Base-by-base conservation (phyloP, 2,329 filamentous ascomycete genomes). In the Aspergillus costaricaensis region DNA sequence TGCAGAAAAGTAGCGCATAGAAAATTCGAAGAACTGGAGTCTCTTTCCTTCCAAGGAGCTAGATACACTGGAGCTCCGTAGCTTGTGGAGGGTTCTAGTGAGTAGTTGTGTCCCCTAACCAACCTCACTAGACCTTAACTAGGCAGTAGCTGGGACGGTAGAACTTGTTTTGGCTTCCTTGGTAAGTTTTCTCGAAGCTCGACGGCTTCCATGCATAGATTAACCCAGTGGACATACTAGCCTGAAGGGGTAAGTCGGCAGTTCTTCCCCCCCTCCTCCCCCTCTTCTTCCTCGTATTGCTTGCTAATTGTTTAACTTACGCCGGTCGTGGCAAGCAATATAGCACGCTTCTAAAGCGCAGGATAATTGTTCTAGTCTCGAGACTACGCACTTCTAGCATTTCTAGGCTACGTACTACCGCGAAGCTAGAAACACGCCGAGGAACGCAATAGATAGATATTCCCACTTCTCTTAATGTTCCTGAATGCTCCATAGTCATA, bases 191-290 rank as follows among this genome's bases (percentile, higher is more conserved):
- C 52, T 55, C 52, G 52, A 55, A 55, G 52, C 12, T 47, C 52
- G 43, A 10, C 39, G 52, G 43, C 52, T 55, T 55, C 52, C 52
- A 55, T 55, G 52, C 52, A 55, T 44, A 55, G 39, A 55, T 55
- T 55, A 55, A 55, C 19, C 25, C 52, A 44, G 43, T 19, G 4
- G 52, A 44, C 19, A 19, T 21, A 14, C 52, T 55, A 55, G 43
- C 52, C 39, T 4, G 23, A 55, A 55, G n/a, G 1, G 19, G 52
- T 44, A 55, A 55, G 52, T 47, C 39, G 39, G 23, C 38, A 44
- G 52, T 30, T 44, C 38, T 55, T 30, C 23, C 30, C 44, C 44
- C 52, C 32, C 5, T 15, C 12, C 12, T 15, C 32, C 32, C 32
- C 32, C 32, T 36, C 32, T 14, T 36, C 23, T 47, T 30, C 23